Evolutionary conservation across 1,139 yeast genomes (phyloP).

Genomic region (Suhomyces chickasaworum): DNA sequence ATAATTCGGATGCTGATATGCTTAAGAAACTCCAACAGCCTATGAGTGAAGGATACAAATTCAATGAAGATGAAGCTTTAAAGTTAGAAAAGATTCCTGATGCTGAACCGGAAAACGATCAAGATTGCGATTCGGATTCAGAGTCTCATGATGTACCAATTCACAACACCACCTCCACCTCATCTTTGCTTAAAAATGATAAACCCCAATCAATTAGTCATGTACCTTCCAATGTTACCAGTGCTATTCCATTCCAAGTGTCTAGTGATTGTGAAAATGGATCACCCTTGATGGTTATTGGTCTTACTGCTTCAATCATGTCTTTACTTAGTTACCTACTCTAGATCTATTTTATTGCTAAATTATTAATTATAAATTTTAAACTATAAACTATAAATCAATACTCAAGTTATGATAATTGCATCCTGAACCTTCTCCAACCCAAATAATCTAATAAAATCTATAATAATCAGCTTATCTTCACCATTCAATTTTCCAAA

Average conservation of each 20-base stretch:
- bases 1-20: slow-evolving; percentile 21
- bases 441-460: slow-evolving; percentile 22
- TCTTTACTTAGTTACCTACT: slow-evolving; percentile 25
- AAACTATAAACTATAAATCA: too few species aligned
- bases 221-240: slow-evolving; percentile 4
- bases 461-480: slow-evolving; percentile 16
- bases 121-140: too few species aligned
- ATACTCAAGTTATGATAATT: slow-evolving; percentile 7
- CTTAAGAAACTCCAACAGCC: slow-evolving; percentile 11
- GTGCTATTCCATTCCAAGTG: not conserved
- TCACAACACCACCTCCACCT: not conserved
- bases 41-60: slow-evolving; percentile 18
- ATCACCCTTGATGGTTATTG: slow-evolving; percentile 16
- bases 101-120: not conserved
- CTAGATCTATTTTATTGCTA: slow-evolving; percentile 16
- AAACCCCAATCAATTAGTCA: not conserved
- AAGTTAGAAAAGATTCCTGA: slow-evolving; percentile 18
- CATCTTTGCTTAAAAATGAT: not conserved
- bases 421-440: slow-evolving; percentile 15
- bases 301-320: slow-evolving; percentile 21
- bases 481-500: slow-evolving; percentile 23
- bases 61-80: slow-evolving; percentile 23
- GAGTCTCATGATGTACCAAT: too few species aligned
- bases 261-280: slow-evolving; percentile 22
- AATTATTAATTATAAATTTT: too few species aligned